Evolutionary conservation across 2,329 filamentous ascomycete species (phyloP).

Genomic region (Fusarium foetens): DNA sequence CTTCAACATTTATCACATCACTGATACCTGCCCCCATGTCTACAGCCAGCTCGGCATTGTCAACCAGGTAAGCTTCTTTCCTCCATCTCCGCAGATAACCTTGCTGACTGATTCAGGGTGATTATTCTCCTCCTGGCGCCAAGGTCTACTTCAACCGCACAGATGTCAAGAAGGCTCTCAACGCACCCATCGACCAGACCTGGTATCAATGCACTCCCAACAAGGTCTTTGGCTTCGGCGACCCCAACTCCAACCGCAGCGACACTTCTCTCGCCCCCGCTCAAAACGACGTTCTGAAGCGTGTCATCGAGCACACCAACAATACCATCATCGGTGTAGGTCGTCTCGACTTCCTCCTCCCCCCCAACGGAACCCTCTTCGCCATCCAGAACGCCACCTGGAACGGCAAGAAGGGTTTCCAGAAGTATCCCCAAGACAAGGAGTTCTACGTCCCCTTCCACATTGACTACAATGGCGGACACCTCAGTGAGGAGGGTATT

Average conservation of each 20-base stretch:
- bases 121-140: conserved; percentile 71
- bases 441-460: conserved; percentile 76
- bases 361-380: conserved; percentile 76
- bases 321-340: conserved; percentile 48
- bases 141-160: conserved; percentile 75
- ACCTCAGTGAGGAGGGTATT: conserved; percentile 69
- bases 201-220: conserved; percentile 44
- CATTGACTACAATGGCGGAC: conserved; percentile 53
- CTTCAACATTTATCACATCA: conserved; percentile 81
- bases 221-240: conserved; percentile 42
- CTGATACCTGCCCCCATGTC: conserved; percentile 74
- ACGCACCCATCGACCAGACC: conserved; percentile 60
- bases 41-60: conserved; percentile 78
- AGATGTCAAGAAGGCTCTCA: conserved; percentile 75
- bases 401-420: conserved; percentile 77
- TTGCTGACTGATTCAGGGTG: conserved; percentile 48
- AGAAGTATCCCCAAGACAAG: conserved; percentile 54
- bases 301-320: conserved; percentile 47
- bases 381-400: conserved; percentile 84
- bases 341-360: conserved; percentile 69
- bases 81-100: no score
- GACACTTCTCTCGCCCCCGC: conserved; percentile 34
- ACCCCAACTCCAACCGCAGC: conserved; percentile 26
- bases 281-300: conserved; percentile 38
- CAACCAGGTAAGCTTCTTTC: conserved; percentile 52